Evolutionary conservation across 2,329 filamentous ascomycete species (phyloP).

Genomic region (Pestalotiopsis sp.): DNA sequence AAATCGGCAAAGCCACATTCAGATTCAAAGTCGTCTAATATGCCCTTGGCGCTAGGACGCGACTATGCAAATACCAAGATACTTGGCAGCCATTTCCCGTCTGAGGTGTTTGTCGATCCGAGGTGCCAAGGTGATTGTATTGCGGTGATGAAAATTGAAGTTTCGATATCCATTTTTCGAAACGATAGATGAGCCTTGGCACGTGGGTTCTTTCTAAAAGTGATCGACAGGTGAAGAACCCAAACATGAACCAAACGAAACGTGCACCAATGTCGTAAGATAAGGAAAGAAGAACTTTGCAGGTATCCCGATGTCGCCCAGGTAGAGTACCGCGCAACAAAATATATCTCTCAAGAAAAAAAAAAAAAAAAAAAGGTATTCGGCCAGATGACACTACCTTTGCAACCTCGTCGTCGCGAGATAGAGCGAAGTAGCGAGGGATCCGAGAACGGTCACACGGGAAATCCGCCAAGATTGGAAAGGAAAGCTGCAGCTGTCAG

Average conservation of each 20-base stretch:
- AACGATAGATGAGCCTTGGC: not conserved
- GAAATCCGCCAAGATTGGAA: not conserved
- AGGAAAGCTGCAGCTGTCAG: slow-evolving; percentile 12
- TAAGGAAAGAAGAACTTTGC: not conserved
- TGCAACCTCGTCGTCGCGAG: slow-evolving; percentile 6
- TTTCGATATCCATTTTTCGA: not conserved
- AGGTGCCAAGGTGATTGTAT: not conserved
- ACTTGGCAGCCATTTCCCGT: not conserved
- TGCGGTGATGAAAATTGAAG: not conserved
- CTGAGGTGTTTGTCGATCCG: not conserved
- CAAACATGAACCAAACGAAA: not conserved
- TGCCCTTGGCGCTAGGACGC: not conserved
- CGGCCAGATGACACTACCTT: not conserved
- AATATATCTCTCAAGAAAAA: not conserved
- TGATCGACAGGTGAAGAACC: not conserved
- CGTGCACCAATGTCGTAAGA: not conserved
- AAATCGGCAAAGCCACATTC: too few relatives aligned
- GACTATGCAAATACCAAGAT: not conserved
- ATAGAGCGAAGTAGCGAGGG: slow-evolving; percentile 1
- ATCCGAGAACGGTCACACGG: not conserved
- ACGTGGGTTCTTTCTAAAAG: not conserved
- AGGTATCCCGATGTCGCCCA: not conserved
- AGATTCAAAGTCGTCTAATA: not conserved
- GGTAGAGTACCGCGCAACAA: not conserved
- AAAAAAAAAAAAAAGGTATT: not conserved